Evolutionary conservation across 768 basidiomycete genomes (phyloP), one percentile per base, ranked within the genome.

Genomic region (Pholiota conissans): DNA sequence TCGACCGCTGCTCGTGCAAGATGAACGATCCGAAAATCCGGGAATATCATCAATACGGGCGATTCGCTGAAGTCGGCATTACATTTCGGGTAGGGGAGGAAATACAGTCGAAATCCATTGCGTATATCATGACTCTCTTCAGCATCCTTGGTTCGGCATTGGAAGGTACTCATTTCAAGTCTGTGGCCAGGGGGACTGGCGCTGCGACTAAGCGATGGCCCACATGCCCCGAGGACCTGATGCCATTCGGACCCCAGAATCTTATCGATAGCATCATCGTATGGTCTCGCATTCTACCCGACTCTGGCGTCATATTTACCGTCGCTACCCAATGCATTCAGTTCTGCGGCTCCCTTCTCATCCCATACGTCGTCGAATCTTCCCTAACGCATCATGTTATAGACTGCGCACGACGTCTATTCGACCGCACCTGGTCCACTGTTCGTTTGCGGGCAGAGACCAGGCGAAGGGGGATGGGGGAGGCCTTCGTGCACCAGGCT

Each of bases 241-340:
- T 55, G 42, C 54, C 45, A 30, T 55, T 55, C 22, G 54, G 54
- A 35, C 45, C 54, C 18, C 45, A 48, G 16, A 55, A 46, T 3
- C 54, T 55, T 10, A 37, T 55, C 16, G 45, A 55, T 4, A 55
- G 54, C 22, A 13, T 55, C 45, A 46, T 55, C 29, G 11, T 46
- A 27, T 47, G 45, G 54, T 55, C 45, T 27, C 54, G 42, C 14
- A n/a, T 55, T 48, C 30, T 55, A 47, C 54, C 30, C n/a, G 54
- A 55, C 24, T 16, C 27, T n/a, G n/a, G n/a, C 18, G 6, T 55
- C 14, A n/a, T 55, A 46, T 55, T 55, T 24, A 4, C 29, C 26
- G 42, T 55, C 34, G 54, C 54, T 34, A 22, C 30, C 5, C 54
- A 55, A 37, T 55, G 45, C 29, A 55, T 55, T 20, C 29, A 30